Evolutionary conservation across 768 basidiomycete species (phyloP), one percentile per base, ranked within the genome.

Genomic region (Tylopilus vinaceipallidus): DNA sequence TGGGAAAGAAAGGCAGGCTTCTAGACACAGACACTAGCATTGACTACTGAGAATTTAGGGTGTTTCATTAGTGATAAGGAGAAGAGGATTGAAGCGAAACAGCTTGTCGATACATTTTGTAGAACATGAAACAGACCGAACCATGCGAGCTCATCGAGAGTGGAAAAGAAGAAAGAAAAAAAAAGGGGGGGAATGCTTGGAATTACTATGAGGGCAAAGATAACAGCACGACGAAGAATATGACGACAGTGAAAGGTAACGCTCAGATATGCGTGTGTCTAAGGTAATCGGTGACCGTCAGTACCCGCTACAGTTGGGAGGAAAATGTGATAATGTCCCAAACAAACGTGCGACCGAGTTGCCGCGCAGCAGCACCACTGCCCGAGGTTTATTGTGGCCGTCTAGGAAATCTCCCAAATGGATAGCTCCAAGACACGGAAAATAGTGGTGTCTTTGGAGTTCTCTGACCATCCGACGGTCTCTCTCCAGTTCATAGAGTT

Each of bases 361-460:
- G 56, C 50, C 49, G 48, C 40, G 66, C 63, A 65, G 59, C 39
- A 20, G 53, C 22, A 49, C 44, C 42, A 29, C 27, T n/a, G 42
- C 39, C 45, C 38, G 38, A 53, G 34, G 24, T 32, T 33, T 16
- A 30, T 35, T 33, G 32, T 39, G 24, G 29, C 42, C 30, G 14
- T 42, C 64, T 65, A 86, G 43, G 73, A 70, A 45, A 89, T 76
- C 72, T 93, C 90, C 59, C 91, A 73, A 33, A 91, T 75, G 4
- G 88, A 85, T 13, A 82, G 84, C 70, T 93, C 90, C 60, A 92
- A 68, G 41, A 93, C 80, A 23, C 90, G 81, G 72, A 92, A 91
- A 65, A 84, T 71, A 14, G 77, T 71, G 17, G 81, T 61, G 53
- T 91, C 89, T 65, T 89, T 90, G 47, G 83, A 83, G 60, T 84